Base-by-base conservation (phyloP, 495 filamentous ascomycete genomes). In the Sabuloglossum arenarium region DNA sequence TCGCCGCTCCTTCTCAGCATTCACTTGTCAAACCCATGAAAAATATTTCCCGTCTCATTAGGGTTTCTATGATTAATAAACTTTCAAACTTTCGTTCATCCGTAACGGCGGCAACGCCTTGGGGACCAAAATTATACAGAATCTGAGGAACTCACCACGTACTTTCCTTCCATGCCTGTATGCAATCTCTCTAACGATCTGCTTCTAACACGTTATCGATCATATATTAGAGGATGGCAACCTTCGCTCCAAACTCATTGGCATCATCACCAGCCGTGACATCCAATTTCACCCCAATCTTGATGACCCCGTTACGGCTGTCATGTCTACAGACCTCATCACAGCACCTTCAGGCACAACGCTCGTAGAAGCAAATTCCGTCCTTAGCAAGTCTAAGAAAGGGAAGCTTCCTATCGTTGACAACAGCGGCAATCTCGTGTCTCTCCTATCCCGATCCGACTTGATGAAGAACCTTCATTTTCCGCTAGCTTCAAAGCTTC, bases 31-130 rank as follows among this genome's bases (percentile, higher is more conserved):
- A 30, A 46, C 49, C 19, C 55, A 34, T 57, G 5, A n/a, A n/a
- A n/a, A n/a, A n/a, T n/a, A n/a, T n/a, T 9, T 45, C 54, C 51
- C 27, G 43, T 12, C 19, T 43, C 32, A 50, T 46, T 0, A 42
- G 21, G 27, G 3, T 45, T 30, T 54, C 54, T 57, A 42, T 51
- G 64, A 73, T 65, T 62, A 62, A 72, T 78, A 73, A 93, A 93
- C 87, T 88, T 79, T 77, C 78, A 64, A 95, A 98, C 91, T 98
- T 98, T 98, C 91, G 93, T 97, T 98, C 93, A 86, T 86, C 93
- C 88, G 86, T 74, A 82, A 82, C 79, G 85, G 78, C 76, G 75
- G 78, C 77, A 82, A 81, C 76, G 85, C 82, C 71, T 71, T 94
- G 88, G 75, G 86, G 87, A 89, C 67, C 77, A 71, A 74, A 66